A percentile compares a stretch with the other conserved stretches of the same genome.
Evolutionary conservation across 108 stramenopile genomes (phyloP).

Genomic region (Conticribra weissflogii): DNA sequence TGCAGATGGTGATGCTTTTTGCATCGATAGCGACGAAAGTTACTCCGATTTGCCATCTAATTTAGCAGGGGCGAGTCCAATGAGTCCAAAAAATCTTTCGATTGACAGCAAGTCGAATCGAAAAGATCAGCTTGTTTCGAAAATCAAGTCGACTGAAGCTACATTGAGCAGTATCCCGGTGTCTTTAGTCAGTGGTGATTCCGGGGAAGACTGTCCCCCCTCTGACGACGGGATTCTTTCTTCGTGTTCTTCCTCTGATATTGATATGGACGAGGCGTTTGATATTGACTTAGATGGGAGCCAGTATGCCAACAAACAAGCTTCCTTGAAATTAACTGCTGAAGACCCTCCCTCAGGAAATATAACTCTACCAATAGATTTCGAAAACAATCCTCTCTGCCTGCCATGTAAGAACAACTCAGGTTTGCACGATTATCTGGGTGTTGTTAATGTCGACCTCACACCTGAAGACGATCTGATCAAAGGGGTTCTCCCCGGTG

Average conservation of each 20-base stretch:
- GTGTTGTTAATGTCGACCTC: neutral
- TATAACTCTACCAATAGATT: too few relatives aligned
- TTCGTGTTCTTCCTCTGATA: constrained; percentile 2
- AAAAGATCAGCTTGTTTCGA: neutral
- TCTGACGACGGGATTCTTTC: neutral
- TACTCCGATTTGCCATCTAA: neutral
- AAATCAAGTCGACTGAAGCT: neutral
- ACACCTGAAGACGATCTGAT: too few relatives aligned
- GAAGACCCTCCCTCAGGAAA: neutral
- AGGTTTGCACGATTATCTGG: neutral
- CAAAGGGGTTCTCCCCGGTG: too few relatives aligned
- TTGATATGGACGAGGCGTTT: neutral
- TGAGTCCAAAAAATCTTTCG: neutral
- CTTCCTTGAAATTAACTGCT: neutral
- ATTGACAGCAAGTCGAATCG: too few relatives aligned
- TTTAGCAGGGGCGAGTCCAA: neutral
- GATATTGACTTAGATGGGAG: neutral
- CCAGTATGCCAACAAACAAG: neutral
- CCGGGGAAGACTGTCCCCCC: neutral
- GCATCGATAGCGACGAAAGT: neutral
- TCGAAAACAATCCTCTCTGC: too few relatives aligned
- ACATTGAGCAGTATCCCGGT: neutral
- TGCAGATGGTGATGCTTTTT: neutral
- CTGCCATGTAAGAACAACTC: too few relatives aligned
- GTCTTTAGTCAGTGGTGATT: neutral